Percentiles rank a stretch among this genome's conserved stretches.
These are phyloP conservation scores for Lepidium africanum DNA, from an alignment of 345 rosid genomes.

Conservation along the genomic window DNA sequence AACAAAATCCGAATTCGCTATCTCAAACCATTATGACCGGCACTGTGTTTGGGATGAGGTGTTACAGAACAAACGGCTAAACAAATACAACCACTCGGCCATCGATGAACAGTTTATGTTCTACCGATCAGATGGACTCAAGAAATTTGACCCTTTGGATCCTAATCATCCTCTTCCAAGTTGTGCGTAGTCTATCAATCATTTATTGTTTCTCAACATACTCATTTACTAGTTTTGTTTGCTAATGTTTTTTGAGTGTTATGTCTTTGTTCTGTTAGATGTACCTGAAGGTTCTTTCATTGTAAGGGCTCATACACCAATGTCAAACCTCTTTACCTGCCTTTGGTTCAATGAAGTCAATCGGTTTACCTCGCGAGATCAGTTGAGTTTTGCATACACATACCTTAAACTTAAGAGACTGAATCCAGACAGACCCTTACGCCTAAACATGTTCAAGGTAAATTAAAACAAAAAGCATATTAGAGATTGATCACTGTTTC, in stretches of 20 bases:
- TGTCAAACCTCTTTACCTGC: slow-evolving; percentile 92
- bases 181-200: slow-evolving; percentile 39
- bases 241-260: slow-evolving; percentile 19
- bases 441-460: slow-evolving; percentile 87
- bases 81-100: slow-evolving; percentile 66
- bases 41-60: slow-evolving; percentile 98
- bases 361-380: slow-evolving; percentile 89
- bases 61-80: slow-evolving; percentile 64
- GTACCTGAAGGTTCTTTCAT: slow-evolving; percentile 98
- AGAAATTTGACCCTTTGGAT: slow-evolving; percentile 52
- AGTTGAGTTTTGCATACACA: slow-evolving; percentile 90
- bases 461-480: background rate
- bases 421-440: slow-evolving; percentile 65
- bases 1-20: slow-evolving; percentile 74
- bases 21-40: slow-evolving; percentile 92
- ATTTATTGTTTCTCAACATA: background rate
- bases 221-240: background rate
- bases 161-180: slow-evolving; percentile 70
- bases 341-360: slow-evolving; percentile 94
- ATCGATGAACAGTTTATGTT: slow-evolving; percentile 72
- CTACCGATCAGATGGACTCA: slow-evolving; percentile 78
- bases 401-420: slow-evolving; percentile 70
- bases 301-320: slow-evolving; percentile 79
- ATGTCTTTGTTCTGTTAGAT: slow-evolving; percentile 44
- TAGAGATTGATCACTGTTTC: background rate